A percentile compares a stretch with the other conserved stretches of the same genome.
Conservation (phyloP, 345 rosid species). For the Eucalyptus decipiens region DNA sequence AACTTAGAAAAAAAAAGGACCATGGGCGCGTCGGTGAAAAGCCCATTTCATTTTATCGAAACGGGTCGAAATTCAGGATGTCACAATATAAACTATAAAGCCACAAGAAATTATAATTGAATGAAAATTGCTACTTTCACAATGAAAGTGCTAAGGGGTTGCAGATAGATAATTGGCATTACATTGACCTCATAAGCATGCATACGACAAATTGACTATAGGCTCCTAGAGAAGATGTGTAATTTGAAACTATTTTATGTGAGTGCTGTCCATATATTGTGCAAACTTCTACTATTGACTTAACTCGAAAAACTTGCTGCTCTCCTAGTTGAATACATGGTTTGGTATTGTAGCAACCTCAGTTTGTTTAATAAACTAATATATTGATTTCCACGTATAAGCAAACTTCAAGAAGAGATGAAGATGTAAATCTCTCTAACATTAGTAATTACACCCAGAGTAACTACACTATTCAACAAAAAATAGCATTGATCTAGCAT, state of each 20-base stretch:
- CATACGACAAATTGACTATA: background rate
- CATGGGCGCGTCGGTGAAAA: too few species aligned
- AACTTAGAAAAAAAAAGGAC: too few species aligned
- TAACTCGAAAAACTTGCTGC: background rate
- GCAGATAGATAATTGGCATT: background rate
- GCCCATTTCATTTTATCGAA: too few species aligned
- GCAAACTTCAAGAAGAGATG: background rate
- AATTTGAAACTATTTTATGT: background rate
- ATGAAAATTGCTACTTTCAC: background rate
- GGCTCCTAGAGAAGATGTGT: background rate
- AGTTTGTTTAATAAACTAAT: background rate
- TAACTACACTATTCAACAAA: background rate
- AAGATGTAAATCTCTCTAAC: background rate
- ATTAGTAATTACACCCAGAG: background rate
- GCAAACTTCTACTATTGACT: background rate
- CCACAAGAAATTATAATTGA: background rate
- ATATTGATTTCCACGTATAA: background rate
- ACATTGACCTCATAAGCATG: background rate
- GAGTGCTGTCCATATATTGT: background rate
- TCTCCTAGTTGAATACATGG: background rate
- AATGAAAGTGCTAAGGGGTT: background rate
- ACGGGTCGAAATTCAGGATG: rapidly evolving
- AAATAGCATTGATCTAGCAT: too few species aligned
- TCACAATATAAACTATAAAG: background rate
- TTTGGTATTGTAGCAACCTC: background rate